Percentiles rank a stretch among this genome's conserved stretches.
These are phyloP conservation scores for Paraleonurus japonicus DNA, from an alignment of 257 asterid species.

Conservation along the genomic window DNA sequence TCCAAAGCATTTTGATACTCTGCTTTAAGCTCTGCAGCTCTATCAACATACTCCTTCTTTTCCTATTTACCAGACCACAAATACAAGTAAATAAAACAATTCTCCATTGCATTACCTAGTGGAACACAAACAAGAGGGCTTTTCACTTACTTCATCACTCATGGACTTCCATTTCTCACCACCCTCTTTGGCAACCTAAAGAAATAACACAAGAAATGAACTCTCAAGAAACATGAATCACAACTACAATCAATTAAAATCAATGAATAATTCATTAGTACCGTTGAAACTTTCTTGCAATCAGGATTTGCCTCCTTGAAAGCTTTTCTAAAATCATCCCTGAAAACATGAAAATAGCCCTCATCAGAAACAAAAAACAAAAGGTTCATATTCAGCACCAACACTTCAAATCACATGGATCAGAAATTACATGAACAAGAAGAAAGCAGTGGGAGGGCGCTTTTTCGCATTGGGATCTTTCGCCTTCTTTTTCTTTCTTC, in stretches of 20 bases:
- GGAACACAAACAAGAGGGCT: not conserved
- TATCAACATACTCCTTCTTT: slow-evolving; percentile 57
- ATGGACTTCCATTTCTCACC: slow-evolving; percentile 79
- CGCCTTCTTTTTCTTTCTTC: slow-evolving; percentile 46
- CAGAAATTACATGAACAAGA: slow-evolving; percentile 60
- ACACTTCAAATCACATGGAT: not conserved
- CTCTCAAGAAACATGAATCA: not conserved
- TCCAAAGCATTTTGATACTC: slow-evolving; percentile 46
- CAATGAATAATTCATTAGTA: slow-evolving; percentile 9
- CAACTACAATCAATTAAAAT: not conserved
- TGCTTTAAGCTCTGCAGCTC: slow-evolving; percentile 79
- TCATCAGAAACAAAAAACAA: not conserved
- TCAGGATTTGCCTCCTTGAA: slow-evolving; percentile 78
- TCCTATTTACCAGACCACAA: slow-evolving; percentile 38
- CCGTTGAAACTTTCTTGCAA: slow-evolving; percentile 53
- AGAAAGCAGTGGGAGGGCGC: slow-evolving; percentile 84
- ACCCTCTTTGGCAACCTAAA: slow-evolving; percentile 82
- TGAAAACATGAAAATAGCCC: slow-evolving; percentile 13
- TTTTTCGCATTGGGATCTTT: slow-evolving; percentile 56
- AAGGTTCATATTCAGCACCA: not conserved
- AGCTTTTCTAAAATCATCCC: slow-evolving; percentile 72
- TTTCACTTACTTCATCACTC: slow-evolving; percentile 62
- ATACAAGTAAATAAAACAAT: not conserved
- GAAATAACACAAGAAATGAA: not conserved
- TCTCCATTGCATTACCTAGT: not conserved